Conservation (phyloP, 2,329 filamentous ascomycete genomes). For the Colletotrichum cereale region DNA sequence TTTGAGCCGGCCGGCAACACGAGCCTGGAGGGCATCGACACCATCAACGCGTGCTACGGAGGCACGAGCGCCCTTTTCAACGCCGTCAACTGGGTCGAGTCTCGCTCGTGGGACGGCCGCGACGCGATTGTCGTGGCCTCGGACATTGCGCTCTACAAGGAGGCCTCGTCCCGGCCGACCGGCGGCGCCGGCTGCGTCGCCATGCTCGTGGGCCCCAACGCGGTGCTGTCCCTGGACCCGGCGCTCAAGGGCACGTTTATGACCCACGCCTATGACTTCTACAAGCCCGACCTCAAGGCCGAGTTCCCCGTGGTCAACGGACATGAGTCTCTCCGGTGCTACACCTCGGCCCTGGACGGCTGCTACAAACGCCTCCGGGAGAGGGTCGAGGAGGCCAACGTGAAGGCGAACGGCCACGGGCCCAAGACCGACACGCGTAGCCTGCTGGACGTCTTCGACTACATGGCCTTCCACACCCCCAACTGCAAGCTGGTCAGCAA, state of each 20-base stretch:
- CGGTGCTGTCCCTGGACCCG: constrained; percentile 79
- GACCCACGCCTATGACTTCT: constrained; percentile 89
- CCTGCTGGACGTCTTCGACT: constrained; percentile 84
- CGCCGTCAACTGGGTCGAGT: constrained; percentile 87
- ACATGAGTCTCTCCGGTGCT: constrained; percentile 86
- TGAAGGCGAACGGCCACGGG: constrained; percentile 61
- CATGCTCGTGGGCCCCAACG: constrained; percentile 82
- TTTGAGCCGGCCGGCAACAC: constrained; percentile 82
- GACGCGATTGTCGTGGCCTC: constrained; percentile 84
- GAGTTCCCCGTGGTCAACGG: constrained; percentile 90
- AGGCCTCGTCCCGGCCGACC: constrained; percentile 84
- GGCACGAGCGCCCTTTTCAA: constrained; percentile 89
- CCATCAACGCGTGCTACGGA: constrained; percentile 87
- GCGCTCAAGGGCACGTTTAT: constrained; percentile 84
- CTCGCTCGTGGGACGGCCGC: constrained; percentile 86
- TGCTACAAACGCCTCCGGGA: constrained; percentile 72
- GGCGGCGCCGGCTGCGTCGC: constrained; percentile 85
- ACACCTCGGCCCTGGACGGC: constrained; percentile 83
- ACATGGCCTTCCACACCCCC: constrained; percentile 85
- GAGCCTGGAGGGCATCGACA: constrained; percentile 87
- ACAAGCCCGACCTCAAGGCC: constrained; percentile 89
- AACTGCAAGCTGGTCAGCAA: constrained; percentile 91
- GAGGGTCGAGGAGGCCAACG: constrained; percentile 72
- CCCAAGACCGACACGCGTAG: constrained; percentile 67
- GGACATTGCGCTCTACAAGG: constrained; percentile 88